Percentiles rank a stretch among this genome's conserved stretches.
Evolutionary conservation across 2,329 filamentous ascomycete genomes (phyloP).

Genomic region (Colletotrichum incanum): DNA sequence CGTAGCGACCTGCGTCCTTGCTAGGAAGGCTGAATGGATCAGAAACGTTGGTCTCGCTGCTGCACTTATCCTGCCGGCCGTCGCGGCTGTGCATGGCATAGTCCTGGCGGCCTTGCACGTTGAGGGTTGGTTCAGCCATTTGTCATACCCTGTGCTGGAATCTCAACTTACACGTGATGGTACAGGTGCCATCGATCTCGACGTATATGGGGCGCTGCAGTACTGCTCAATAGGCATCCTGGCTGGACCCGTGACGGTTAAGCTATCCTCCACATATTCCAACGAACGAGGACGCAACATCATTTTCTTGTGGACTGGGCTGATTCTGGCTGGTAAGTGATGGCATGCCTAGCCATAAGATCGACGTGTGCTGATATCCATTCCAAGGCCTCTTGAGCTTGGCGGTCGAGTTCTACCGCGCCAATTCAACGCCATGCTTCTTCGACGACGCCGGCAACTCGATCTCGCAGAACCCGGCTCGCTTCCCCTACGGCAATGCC

Average conservation of each 20-base stretch:
- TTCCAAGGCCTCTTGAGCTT: conserved; percentile 70
- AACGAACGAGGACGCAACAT: conserved; percentile 74
- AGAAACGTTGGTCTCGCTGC: conserved; percentile 75
- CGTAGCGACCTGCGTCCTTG: conserved; percentile 74
- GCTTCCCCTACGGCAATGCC: conserved; percentile 62
- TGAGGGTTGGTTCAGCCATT: conserved; percentile 62
- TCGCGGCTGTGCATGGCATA: conserved; percentile 76
- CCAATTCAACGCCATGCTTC: conserved; percentile 60
- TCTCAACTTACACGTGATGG: neutral
- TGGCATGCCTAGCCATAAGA: neutral
- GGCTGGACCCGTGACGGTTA: conserved; percentile 74
- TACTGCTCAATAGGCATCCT: conserved; percentile 77
- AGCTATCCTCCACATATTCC: conserved; percentile 76
- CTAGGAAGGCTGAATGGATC: conserved; percentile 74
- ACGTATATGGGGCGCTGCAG: conserved; percentile 79
- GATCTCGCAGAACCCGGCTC: conserved; percentile 51
- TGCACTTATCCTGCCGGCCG: conserved; percentile 73
- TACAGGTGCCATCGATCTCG: conserved; percentile 76
- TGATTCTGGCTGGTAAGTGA: conserved; percentile 71
- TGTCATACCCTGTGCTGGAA: neutral
- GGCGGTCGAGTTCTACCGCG: conserved; percentile 76
- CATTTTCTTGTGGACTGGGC: conserved; percentile 76
- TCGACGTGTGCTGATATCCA: neutral
- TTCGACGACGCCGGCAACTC: conserved; percentile 56
- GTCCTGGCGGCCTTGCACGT: conserved; percentile 72